Conservation (phyloP, 805 yeast genomes). For the Saccharomyces kudriavzevii region DNA sequence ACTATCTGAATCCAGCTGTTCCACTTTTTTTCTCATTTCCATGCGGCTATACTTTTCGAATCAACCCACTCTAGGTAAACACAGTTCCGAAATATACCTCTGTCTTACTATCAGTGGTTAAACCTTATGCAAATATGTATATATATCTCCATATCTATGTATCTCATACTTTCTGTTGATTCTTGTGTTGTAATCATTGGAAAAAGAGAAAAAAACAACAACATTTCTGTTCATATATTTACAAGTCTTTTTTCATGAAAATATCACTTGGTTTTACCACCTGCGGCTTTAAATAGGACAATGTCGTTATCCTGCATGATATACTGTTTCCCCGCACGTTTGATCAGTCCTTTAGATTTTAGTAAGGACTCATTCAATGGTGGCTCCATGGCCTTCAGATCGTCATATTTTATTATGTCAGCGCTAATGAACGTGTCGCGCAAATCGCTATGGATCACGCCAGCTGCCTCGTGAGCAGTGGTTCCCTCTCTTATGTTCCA, state of each 20-base stretch:
- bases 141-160: not conserved
- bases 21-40: not conserved
- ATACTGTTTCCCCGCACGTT: slow-evolving; percentile 56
- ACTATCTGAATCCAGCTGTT: not conserved
- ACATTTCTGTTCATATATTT: not conserved
- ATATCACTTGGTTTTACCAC: slow-evolving; percentile 40
- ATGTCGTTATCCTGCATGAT: slow-evolving; percentile 80
- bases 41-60: not conserved
- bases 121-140: slow-evolving; percentile 9
- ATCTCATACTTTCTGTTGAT: not conserved
- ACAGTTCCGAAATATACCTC: slow-evolving; percentile 32
- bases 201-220: not conserved
- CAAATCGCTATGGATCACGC: slow-evolving; percentile 78
- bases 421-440: slow-evolving; percentile 76
- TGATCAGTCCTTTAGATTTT: slow-evolving; percentile 23
- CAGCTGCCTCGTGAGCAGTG: slow-evolving; percentile 84
- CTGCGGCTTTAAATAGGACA: slow-evolving; percentile 61
- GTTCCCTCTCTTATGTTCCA: slow-evolving; percentile 78
- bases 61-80: slow-evolving; percentile 34
- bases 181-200: not conserved
- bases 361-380: slow-evolving; percentile 22
- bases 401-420: slow-evolving; percentile 60
- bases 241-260: slow-evolving; percentile 5
- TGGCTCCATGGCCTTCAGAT: slow-evolving; percentile 32
- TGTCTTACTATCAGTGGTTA: slow-evolving; percentile 35